Base-by-base conservation (phyloP, 2,329 filamentous ascomycete genomes). In the Cladosporium sp. region DNA sequence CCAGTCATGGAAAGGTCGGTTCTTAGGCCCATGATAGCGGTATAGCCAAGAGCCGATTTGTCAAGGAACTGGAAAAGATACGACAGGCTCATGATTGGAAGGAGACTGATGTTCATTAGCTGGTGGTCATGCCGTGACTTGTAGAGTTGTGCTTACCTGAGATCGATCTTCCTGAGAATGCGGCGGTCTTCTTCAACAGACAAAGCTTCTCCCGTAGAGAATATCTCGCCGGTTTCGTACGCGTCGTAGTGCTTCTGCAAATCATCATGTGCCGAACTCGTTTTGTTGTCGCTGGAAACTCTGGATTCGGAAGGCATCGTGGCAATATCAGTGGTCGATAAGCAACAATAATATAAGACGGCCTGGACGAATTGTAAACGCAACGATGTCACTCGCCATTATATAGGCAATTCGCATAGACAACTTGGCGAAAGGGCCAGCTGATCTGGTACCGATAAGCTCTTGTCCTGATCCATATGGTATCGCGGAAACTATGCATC, bases 1-100 rank as follows among this genome's bases (percentile, higher is more conserved):
- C 52, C 52, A 29, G 52, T 55, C 52, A 55, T 55, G 18, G 52
- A 55, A 3, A 55, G 52, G 11, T 55, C 52, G 18, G 52, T 55
- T 23, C 28, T 55, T 28, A 55, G 14, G 10, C 52, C 52, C 52
- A 55, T 55, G 7, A 55, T 55, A 5, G 52, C 52, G 5, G 52
- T 55, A 18, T 55, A 55, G 4, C 52, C 52, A n/a, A 55, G 52
- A 33, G 52, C 52, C 1, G 52, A 55, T 14, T 55, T 55, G 52
- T 55, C 52, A 5, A 55, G 8, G 16, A 55, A 55, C 10, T 55
- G 52, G 18, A 55, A 55, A 18, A 55, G 52, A 33, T 55, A 55
- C 10, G 52, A 55, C 11, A 29, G 6, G 3, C 28, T 31, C 18
- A 55, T 29, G 1, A 55, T 31, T 10, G 26, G 26, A 12, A 55